Evolutionary conservation across 768 basidiomycete genomes (phyloP), one percentile per base, ranked within the genome.

Genomic region (Lentinula aciculospora): DNA sequence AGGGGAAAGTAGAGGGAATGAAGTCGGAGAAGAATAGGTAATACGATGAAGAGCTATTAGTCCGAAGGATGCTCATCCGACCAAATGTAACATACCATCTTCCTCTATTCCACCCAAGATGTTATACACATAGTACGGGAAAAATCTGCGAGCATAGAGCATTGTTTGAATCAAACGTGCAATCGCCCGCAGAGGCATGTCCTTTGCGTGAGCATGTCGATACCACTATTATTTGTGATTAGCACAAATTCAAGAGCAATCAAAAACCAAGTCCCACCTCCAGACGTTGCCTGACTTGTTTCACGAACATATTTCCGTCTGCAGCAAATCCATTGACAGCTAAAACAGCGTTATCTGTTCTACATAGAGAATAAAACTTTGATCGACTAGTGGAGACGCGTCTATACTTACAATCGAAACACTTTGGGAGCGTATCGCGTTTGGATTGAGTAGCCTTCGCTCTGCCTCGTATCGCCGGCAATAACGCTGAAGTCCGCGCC

Each of bases 91-190:
- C 89, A 64, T 66, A 94, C 94, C 94, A 69, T 97, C 94, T 68
- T 94, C 94, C 71, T 98, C 94, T 61, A 97, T 92, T 44, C 94
- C 94, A 53, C 93, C 92, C 32, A 98, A 85, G 68, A 98, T 94
- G 72, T 95, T 95, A 79, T 92, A 95, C 31, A 96, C 89, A 72
- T 96, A 99, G 80, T 90, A 98, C 1, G 97, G 97, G 84, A 99
- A 99, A 79, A 97, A 96, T 53, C 96, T 87, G 62, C 89, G 88
- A 39, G 82, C 89, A 70, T 99, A 99, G 27, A 99, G 82, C 92
- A 98, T 96, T 17, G 95, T 97, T 71, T 98, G 96, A 58, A 99
- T 95, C 66, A 99, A 81, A 58, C 97, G 85, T n/a, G 97, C 97
- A 68, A 99, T 97, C 25, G 94, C 87, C 61, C 89, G 88, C 36